Percentiles rank a stretch among this genome's conserved stretches.
phyloP scores from a whole-genome alignment of 108 stramenopile species.

The Cyclotella baltica region DNA sequence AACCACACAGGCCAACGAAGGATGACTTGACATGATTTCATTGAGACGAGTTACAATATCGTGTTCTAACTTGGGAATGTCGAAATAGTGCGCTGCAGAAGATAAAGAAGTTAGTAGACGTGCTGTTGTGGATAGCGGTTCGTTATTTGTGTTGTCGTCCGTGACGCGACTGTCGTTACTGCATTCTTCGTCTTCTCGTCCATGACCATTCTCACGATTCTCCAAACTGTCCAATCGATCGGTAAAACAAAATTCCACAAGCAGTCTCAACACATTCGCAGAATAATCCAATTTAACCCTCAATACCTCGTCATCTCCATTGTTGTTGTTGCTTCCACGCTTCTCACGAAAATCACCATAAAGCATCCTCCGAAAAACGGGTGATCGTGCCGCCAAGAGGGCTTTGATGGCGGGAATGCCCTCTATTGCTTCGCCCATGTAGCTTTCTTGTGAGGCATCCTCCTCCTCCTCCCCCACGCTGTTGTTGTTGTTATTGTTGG shows the following conservation, averaged over 20 bases:
- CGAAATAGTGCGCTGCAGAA: constrained; percentile 49
- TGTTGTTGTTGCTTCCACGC: constrained; percentile 14
- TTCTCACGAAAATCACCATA: constrained; percentile 53
- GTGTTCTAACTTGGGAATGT: constrained; percentile 45
- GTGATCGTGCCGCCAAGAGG: constrained; percentile 51
- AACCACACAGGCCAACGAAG: constrained; percentile 53
- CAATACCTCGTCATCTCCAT: constrained; percentile 15
- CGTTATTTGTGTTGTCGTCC: not conserved
- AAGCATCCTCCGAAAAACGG: constrained; percentile 53
- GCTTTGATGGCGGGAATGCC: constrained; percentile 46
- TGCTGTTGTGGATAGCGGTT: constrained; percentile 19
- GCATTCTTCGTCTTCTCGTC: not conserved
- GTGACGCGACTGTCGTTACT: not conserved
- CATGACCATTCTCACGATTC: too few species aligned
- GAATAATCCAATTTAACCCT: constrained; percentile 52
- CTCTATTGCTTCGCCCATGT: constrained; percentile 9
- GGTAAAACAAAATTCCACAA: constrained; percentile 60
- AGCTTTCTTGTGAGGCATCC: not conserved
- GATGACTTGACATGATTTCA: constrained; percentile 39
- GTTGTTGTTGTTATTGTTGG: too few species aligned
- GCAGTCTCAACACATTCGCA: constrained; percentile 44
- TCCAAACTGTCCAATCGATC: constrained; percentile 37
- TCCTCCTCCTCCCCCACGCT: too few species aligned
- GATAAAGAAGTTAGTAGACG: constrained; percentile 39
- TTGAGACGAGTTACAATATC: constrained; percentile 31